A percentile compares a stretch with the other conserved stretches of the same genome.
Evolutionary conservation across 2,329 filamentous ascomycete species (phyloP).

Genomic region (Teratosphaeria destructans): DNA sequence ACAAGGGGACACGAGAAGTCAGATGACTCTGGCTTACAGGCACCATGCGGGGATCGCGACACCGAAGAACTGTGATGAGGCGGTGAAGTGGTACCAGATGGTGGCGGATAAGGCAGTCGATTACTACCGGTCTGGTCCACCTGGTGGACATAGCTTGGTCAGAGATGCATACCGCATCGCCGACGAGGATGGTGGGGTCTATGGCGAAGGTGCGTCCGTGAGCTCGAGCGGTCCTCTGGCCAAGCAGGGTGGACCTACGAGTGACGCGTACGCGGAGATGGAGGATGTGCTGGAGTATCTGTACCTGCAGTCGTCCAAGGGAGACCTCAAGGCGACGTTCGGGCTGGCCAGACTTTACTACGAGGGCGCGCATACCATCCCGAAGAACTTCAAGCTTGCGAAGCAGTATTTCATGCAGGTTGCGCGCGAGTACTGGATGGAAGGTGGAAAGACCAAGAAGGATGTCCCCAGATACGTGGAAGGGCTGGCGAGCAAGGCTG

Average conservation of each 20-base stretch:
- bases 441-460: conserved; percentile 62
- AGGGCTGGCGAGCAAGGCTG: conserved; percentile 70
- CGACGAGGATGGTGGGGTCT: conserved; percentile 84
- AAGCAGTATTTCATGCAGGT: conserved; percentile 74
- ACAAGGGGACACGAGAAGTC: conserved; percentile 68
- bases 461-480: conserved; percentile 62
- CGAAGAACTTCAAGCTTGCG: conserved; percentile 61
- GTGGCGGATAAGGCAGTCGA: conserved; percentile 87
- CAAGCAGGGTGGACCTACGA: conserved; percentile 59
- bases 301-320: conserved; percentile 80
- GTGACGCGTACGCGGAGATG: conserved; percentile 73
- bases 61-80: conserved; percentile 72
- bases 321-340: conserved; percentile 77
- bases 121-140: conserved; percentile 82
- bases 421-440: conserved; percentile 69
- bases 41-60: conserved; percentile 79
- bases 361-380: conserved; percentile 67
- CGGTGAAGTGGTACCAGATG: conserved; percentile 79
- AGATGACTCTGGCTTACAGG: conserved; percentile 88
- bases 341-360: conserved; percentile 80
- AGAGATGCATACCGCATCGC: conserved; percentile 75
- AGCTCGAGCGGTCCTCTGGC: conserved; percentile 79
- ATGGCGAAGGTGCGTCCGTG: conserved; percentile 88
- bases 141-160: conserved; percentile 70
- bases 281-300: conserved; percentile 93